Evolutionary conservation across 1,284 basidiomycete genomes (phyloP), one percentile per base, ranked within the genome.

Genomic region (Ganoderma meredithae): DNA sequence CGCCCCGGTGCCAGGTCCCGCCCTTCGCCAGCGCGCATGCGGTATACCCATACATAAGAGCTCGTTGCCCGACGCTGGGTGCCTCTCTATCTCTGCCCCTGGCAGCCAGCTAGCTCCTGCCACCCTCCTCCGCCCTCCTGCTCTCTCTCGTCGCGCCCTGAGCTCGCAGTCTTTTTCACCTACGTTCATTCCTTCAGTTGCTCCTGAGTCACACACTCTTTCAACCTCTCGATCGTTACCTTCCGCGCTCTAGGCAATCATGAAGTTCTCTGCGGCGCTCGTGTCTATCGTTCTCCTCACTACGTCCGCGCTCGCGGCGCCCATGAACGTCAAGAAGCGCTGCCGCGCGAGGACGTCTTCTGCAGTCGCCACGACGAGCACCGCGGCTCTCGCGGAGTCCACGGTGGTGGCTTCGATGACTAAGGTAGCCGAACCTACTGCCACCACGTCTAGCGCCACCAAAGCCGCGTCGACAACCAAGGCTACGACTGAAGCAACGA

Each of bases 231-330:
- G 49, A 15, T 63, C 62, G 31, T 63, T 63, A 25, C 39, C 13
- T 8, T 40, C 52, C 36, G 56, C 31, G 39, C 17, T 41, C 62
- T 22, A 55, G 39, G 39, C 62, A 15, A 72, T 25, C 58, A 79
- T 79, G 78, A 79, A 78, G 72, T 77, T 76, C 64, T 69, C 71
- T 43, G 61, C 69, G 41, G 65, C 74, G 17, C 43, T 77, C 71
- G 44, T 78, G 61, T 75, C 76, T 39, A 60, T 78, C 68, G 71
- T 73, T 8, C 72, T 79, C 65, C 67, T 76, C 41, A 75, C 75
- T 15, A 73, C 74, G 60, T 69, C 72, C 33, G 76, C 69, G 39
- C 67, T 77, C 12, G 77, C 69, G 62, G 65, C 70, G n/a, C 76
- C 75, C 65, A 72, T 74, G 44, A 68, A 71, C 60, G 36, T 36